Conservation (phyloP, 23 red algal species). For the Gracilaria vermiculophylla region DNA sequence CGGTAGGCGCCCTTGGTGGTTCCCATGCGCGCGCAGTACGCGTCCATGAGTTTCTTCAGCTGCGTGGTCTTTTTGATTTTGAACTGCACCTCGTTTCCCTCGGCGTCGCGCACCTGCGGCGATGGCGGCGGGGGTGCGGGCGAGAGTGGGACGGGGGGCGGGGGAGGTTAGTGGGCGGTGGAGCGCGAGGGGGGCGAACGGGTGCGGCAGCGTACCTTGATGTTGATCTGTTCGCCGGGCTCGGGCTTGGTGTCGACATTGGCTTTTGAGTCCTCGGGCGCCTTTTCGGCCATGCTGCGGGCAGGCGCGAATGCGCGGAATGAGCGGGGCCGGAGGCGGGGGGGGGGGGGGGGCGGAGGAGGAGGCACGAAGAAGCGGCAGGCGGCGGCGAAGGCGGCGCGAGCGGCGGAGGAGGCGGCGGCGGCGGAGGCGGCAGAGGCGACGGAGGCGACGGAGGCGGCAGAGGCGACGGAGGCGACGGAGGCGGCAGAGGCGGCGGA, state of each 20-base stretch:
- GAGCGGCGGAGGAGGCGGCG: no score
- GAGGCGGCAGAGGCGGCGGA: no score
- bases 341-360: not conserved
- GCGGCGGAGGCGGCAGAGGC: no score
- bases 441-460: no score
- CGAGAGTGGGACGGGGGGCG: not conserved
- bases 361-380: not conserved
- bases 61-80: conserved; percentile 85
- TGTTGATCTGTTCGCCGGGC: conserved; percentile 58
- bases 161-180: not conserved
- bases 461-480: no score
- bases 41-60: conserved; percentile 94
- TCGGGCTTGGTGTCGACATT: conserved; percentile 55
- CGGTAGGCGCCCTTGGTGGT: conserved; percentile 68
- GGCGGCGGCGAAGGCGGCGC: no score
- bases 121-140: not conserved
- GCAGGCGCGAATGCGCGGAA: not conserved
- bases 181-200: not conserved
- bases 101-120: conserved; percentile 70
- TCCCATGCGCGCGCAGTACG: conserved; percentile 81
- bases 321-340: not conserved
- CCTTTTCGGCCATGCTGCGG: conserved; percentile 30
- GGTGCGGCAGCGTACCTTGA: conserved; percentile 18
- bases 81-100: conserved; percentile 94
- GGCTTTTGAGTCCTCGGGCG: conserved; percentile 49